phyloP scores from a whole-genome alignment of 208 protist species.

The Novymonas esmeraldas region DNA sequence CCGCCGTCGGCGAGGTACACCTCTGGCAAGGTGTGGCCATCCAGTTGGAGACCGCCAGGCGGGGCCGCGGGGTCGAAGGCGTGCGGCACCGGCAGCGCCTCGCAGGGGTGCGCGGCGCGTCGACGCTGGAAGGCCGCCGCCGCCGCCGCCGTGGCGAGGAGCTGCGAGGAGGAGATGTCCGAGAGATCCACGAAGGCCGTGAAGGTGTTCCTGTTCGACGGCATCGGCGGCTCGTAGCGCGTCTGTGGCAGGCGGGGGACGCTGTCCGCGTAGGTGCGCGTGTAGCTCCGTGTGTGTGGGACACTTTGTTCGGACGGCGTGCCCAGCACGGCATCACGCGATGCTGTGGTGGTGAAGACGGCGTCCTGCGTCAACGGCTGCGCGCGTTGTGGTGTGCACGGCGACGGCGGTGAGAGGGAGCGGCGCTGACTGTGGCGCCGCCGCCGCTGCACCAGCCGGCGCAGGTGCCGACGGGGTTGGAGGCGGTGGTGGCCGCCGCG shows the following conservation, averaged over 20 bases:
- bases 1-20: not conserved
- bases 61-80: slow-evolving; percentile 8
- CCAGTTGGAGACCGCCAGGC: slow-evolving; percentile 9
- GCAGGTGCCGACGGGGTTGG: not conserved
- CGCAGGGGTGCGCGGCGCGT: not conserved
- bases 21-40: not conserved
- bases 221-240: slow-evolving; percentile 30
- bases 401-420: not conserved
- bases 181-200: slow-evolving; percentile 22
- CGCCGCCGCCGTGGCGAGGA: slow-evolving; percentile 9
- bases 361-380: not conserved
- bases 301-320: slow-evolving; percentile 1
- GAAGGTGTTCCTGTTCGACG: slow-evolving; percentile 28
- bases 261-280: not conserved
- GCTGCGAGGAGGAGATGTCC: slow-evolving; percentile 22
- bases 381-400: not conserved
- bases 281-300: not conserved
- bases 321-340: not conserved
- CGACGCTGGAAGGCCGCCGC: slow-evolving; percentile 6
- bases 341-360: too few species aligned
- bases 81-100: not conserved
- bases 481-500: not conserved
- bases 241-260: slow-evolving; percentile 1
- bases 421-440: not conserved
- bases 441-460: not conserved